Percentiles rank a stretch among this genome's conserved stretches.
Evolutionary conservation across 2,329 filamentous ascomycete genomes (phyloP).

Genomic region (Ophiostoma tasmaniense): DNA sequence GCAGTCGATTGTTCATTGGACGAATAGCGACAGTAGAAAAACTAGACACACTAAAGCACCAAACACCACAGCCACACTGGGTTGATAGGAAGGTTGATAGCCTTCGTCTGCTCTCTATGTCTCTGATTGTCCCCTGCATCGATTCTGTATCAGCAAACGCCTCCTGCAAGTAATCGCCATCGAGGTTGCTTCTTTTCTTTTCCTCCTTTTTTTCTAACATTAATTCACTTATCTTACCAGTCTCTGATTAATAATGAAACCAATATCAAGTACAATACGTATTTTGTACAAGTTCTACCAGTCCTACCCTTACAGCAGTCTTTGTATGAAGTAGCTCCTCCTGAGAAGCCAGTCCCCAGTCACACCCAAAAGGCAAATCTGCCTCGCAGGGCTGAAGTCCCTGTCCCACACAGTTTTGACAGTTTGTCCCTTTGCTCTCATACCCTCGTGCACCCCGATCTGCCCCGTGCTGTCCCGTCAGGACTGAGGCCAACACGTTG

Average conservation of each 20-base stretch:
- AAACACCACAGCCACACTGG: not conserved
- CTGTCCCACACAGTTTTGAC: not conserved
- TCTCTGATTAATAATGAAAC: not conserved
- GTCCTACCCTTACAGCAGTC: not conserved
- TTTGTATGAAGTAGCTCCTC: not conserved
- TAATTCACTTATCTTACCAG: not conserved
- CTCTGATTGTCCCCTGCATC: not conserved
- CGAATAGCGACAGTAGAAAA: not conserved
- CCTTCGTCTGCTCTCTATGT: not conserved
- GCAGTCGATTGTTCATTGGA: not conserved
- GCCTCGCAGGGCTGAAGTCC: slow-evolving; percentile 14
- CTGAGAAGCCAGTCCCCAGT: not conserved
- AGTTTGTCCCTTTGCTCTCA: too few relatives aligned
- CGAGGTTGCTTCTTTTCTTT: not conserved
- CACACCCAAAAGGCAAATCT: slow-evolving; percentile 7
- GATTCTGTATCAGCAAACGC: not conserved
- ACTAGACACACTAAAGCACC: not conserved
- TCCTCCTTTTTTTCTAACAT: not conserved
- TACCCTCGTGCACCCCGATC: not conserved
- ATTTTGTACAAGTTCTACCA: not conserved
- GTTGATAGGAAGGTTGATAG: not conserved
- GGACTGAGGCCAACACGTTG: not conserved
- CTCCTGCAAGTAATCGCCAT: not conserved
- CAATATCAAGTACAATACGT: not conserved
- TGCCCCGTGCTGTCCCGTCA: not conserved